Evolutionary conservation across 805 yeast species (phyloP).

Genomic region (Lachancea meyersii): DNA sequence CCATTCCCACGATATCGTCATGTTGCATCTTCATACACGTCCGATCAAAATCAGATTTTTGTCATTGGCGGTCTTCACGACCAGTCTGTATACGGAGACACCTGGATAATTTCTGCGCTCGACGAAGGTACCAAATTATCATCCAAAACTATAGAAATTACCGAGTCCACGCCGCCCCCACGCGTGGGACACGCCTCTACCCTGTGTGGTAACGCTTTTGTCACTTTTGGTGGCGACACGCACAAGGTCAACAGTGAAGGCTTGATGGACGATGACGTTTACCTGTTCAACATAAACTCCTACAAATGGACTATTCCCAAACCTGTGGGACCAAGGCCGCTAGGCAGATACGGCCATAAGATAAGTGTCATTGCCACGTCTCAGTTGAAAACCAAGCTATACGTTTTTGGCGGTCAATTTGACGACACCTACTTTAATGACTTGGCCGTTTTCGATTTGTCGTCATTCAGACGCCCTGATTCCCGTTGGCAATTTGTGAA

Average conservation of each 20-base stretch:
- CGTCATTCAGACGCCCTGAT: conserved; percentile 74
- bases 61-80: conserved; percentile 95
- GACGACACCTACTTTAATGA: conserved; percentile 80
- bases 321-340: conserved; percentile 69
- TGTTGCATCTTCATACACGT: conserved; percentile 68
- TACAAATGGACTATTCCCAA: conserved; percentile 74
- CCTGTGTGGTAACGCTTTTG: conserved; percentile 89
- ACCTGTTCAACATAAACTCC: conserved; percentile 75
- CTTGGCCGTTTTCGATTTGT: conserved; percentile 77
- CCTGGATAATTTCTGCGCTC: conserved; percentile 69
- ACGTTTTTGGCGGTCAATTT: conserved; percentile 91
- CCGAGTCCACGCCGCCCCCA: conserved; percentile 83
- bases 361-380: conserved; percentile 65
- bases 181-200: conserved; percentile 94
- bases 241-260: conserved; percentile 70
- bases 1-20: conserved; percentile 96
- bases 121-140: conserved; percentile 36
- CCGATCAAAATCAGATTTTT: conserved; percentile 75
- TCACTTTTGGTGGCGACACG: conserved; percentile 95
- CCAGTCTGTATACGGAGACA: conserved; percentile 87
- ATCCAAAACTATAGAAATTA: conserved; percentile 56
- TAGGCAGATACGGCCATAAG: conserved; percentile 93
- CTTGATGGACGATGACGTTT: conserved; percentile 81
- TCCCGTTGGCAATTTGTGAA: conserved; percentile 77
- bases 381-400: conserved; percentile 54